Conservation (phyloP, 2,329 filamentous ascomycete species). For the Lachnellula willkommii region DNA sequence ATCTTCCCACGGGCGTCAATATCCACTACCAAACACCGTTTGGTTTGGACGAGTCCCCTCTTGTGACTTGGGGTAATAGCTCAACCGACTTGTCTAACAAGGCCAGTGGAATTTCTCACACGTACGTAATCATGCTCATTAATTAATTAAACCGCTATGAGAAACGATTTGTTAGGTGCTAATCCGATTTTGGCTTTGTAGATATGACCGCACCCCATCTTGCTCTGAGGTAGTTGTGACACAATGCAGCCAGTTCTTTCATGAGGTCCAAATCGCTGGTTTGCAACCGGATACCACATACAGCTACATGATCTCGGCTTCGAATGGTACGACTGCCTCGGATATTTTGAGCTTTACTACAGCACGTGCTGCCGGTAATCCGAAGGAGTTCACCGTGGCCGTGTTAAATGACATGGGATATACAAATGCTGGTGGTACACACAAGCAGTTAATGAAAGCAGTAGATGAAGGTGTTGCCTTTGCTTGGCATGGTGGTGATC, state of each 20-base stretch:
- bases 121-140: conserved; percentile 26
- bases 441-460: conserved; percentile 38
- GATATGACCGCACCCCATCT: conserved; percentile 46
- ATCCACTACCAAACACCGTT: conserved; percentile 51
- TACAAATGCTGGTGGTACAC: conserved; percentile 46
- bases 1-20: conserved; percentile 44
- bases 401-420: conserved; percentile 51
- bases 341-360: conserved; percentile 43
- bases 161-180: background rate
- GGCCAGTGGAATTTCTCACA: conserved; percentile 37
- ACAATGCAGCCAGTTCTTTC: conserved; percentile 47
- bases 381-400: conserved; percentile 39
- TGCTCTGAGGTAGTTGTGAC: conserved; percentile 43
- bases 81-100: conserved; percentile 32
- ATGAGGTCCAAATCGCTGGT: conserved; percentile 42
- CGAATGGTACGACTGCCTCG: conserved; percentile 46
- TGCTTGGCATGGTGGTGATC: conserved; percentile 49
- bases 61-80: conserved; percentile 40
- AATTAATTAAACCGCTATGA: background rate
- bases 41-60: conserved; percentile 41
- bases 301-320: conserved; percentile 45
- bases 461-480: conserved; percentile 43
- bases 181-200: conserved; percentile 20
- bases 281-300: conserved; percentile 42
- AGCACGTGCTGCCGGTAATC: conserved; percentile 39